Percentiles rank a stretch among this genome's conserved stretches.
These are phyloP conservation scores for Silybum marianum DNA, from an alignment of 129 eudicot genomes.

Conservation along the genomic window DNA sequence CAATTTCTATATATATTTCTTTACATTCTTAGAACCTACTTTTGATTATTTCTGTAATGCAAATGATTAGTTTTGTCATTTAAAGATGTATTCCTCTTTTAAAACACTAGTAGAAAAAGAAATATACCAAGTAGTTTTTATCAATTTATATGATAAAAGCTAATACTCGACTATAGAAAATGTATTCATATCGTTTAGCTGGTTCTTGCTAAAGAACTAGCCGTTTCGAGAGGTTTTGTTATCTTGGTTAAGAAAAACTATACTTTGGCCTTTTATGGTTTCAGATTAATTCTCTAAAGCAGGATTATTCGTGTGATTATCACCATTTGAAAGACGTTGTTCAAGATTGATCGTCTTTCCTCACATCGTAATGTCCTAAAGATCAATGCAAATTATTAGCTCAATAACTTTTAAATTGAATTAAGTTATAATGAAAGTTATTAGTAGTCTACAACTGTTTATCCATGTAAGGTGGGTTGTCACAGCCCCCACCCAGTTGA, in stretches of 20 bases:
- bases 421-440: neutral
- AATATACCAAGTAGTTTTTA: neutral
- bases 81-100: neutral
- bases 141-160: neutral
- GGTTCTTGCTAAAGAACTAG: neutral
- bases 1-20: constrained; percentile 14
- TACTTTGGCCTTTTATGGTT: no score
- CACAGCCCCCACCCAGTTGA: neutral
- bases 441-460: neutral
- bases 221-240: neutral
- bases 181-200: neutral
- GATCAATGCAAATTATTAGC: neutral
- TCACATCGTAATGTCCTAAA: neutral
- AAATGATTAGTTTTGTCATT: neutral
- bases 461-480: neutral
- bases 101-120: neutral
- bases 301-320: neutral
- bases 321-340: neutral
- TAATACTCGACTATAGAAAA: neutral
- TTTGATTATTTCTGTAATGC: constrained; percentile 20
- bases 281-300: neutral
- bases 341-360: neutral
- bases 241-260: neutral
- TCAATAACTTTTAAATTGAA: neutral
- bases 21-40: constrained; percentile 25